phyloP scores from a whole-genome alignment of 2,329 filamentous ascomycete species.

The Arthrocladium fulminans region DNA sequence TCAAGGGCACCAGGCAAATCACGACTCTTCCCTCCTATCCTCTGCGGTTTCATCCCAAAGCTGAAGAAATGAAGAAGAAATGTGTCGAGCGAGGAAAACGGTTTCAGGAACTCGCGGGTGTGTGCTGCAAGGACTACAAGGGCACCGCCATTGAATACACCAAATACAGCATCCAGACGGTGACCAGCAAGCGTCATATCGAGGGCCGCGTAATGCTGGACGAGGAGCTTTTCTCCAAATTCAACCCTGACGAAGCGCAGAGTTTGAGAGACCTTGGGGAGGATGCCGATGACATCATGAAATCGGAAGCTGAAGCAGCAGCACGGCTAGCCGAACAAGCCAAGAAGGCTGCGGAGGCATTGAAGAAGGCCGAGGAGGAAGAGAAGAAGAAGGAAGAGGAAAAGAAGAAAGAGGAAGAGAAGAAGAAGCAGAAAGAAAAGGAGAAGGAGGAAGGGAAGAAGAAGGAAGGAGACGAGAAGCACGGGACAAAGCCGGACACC shows the following conservation, averaged over 20 bases:
- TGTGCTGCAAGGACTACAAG: conserved; percentile 13
- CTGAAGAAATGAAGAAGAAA: conserved; percentile 10
- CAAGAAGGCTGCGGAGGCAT: conserved; percentile 1
- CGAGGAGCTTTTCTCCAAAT: conserved; percentile 7
- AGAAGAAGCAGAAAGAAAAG: background rate
- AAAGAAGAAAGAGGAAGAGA: conserved; percentile 2
- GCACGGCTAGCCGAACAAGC: background rate
- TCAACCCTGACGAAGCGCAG: conserved; percentile 6
- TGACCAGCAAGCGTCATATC: conserved; percentile 4
- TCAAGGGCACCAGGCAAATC: conserved; percentile 12
- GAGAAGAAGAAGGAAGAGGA: conserved; percentile 6
- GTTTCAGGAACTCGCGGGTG: conserved; percentile 12
- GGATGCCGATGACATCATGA: conserved; percentile 4
- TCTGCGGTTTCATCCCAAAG: conserved; percentile 5
- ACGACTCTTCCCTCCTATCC: conserved; percentile 10
- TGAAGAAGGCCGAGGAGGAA: conserved; percentile 7
- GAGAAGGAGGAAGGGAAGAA: background rate
- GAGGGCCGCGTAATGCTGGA: conserved; percentile 8
- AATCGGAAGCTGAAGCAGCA: conserved; percentile 1
- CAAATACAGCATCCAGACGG: conserved; percentile 5
- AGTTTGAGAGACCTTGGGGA: conserved; percentile 3
- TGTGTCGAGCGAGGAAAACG: conserved; percentile 11
- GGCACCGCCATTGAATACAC: conserved; percentile 10
- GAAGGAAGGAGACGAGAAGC: background rate
- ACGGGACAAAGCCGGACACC: background rate